Conservation (phyloP, 2,329 filamentous ascomycete genomes). For the Venturia asperata region DNA sequence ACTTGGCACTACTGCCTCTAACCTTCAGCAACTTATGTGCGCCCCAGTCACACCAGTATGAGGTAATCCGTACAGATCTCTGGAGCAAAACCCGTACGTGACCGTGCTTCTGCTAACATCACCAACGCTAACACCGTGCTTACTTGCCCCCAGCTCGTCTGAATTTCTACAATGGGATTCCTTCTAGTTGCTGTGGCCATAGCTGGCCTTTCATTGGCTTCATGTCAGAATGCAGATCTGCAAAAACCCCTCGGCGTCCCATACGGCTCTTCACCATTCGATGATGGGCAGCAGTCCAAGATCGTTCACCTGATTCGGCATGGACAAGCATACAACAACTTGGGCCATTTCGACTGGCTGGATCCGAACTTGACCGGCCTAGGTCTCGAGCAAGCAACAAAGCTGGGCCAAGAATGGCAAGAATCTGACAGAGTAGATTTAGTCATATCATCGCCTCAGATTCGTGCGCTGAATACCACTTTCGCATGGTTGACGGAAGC, state of each 20-base stretch:
- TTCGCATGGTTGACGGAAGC: constrained; percentile 18
- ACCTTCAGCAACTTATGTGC: not conserved
- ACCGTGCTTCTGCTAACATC: no score
- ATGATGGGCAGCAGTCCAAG: not conserved
- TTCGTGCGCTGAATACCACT: constrained; percentile 21
- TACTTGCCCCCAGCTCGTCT: not conserved
- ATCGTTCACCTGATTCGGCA: not conserved
- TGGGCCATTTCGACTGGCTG: constrained; percentile 12
- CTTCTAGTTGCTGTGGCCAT: not conserved
- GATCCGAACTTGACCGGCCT: constrained; percentile 21
- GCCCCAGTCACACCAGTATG: not conserved
- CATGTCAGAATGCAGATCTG: not conserved
- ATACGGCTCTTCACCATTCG: not conserved
- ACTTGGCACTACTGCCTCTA: not conserved
- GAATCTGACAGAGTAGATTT: constrained; percentile 13
- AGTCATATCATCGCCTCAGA: constrained; percentile 21
- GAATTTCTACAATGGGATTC: not conserved
- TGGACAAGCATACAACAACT: constrained; percentile 7
- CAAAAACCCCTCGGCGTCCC: not conserved
- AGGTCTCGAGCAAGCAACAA: constrained; percentile 20
- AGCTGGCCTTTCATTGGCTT: not conserved
- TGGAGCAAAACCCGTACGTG: not conserved
- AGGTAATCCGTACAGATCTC: no score
- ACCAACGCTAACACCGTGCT: not conserved
- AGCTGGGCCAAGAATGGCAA: constrained; percentile 13